Evolutionary conservation across 2,329 filamentous ascomycete species (phyloP), one percentile per base, ranked within the genome.

Genomic region (Pestalotiopsis sp.): DNA sequence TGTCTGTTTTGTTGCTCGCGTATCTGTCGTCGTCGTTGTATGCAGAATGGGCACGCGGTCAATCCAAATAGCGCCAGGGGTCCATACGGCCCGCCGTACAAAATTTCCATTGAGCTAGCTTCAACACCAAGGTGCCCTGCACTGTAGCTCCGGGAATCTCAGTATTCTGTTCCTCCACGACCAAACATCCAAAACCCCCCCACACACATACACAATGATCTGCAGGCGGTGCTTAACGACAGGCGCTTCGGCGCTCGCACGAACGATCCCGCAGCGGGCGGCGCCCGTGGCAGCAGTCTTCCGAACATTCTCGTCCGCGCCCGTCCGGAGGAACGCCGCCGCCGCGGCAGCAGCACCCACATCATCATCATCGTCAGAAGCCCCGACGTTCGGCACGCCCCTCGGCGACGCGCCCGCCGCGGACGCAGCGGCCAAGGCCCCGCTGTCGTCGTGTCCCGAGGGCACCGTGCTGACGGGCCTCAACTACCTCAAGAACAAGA

Each of bases 401-500:
- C 75, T 71, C 72, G 78, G 69, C 31, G 73, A 76, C 59, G 66
- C 57, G 25, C 65, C 55, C 25, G 55, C 69, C 13, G 66, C 55
- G 23, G 65, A 52, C 25, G 58, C 69, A 12, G 70, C 71, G n/a
- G 52, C 67, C 17, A 74, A 72, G 20, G 68, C 72, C 23, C 27
- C 69, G 20, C 72, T 80, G 27, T 89, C 87, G 7, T 86, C 85
- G 36, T 91, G 92, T 74, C 83, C 86, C 2, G 88, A 90, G 4
- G 93, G 93, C 41, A 93, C 91, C 14, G 81, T 90, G 14, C 83
- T 97, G 57, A 89, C 85, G 67, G 93, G 93, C 1, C 83, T 97
- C 67, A 95, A 94, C 80, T 95, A 92, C 80, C 81, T 91, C 76
- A 96, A 96, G 83, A 89, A 88, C 72, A 87, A 87, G 76, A 82